Conservation (phyloP, 139 green algal species). For the Spirogloea muscicola region DNA sequence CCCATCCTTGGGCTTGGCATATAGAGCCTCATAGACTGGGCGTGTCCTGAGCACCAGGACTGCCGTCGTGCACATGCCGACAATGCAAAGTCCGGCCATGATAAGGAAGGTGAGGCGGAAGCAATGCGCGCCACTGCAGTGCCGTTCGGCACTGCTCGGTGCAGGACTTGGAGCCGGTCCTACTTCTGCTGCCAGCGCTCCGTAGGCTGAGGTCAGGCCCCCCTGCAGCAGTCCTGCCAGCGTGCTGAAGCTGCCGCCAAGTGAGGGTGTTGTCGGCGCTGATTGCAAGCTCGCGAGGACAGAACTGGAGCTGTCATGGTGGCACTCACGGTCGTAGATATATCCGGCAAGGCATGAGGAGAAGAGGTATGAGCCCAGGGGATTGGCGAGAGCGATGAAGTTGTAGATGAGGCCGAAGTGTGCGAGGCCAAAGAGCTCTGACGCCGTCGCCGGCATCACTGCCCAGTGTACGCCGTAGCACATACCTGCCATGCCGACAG, state of each 20-base stretch:
- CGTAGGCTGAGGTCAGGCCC: no score
- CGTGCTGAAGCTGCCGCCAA: no score
- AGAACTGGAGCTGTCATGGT: no score
- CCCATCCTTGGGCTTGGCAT: no score
- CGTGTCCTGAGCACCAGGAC: conserved; percentile 6
- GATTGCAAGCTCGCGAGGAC: no score
- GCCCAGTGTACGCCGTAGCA: conserved; percentile 74
- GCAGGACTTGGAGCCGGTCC: no score
- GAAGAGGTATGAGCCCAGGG: conserved; percentile 38
- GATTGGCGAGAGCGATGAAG: conserved; percentile 18
- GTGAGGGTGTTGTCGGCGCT: no score
- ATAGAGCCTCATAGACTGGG: conserved; percentile 15
- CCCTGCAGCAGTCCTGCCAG: no score
- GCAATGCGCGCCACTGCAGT: conserved; percentile 35
- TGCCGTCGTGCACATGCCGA: neutral
- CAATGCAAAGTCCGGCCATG: conserved; percentile 13
- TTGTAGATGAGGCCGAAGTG: conserved; percentile 56
- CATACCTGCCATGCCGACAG: no score
- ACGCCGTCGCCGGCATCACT: conserved; percentile 65
- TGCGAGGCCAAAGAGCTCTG: conserved; percentile 64
- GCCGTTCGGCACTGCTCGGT: no score
- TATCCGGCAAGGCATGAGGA: conserved; percentile 28
- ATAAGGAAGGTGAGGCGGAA: conserved; percentile 38
- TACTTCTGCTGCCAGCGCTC: no score
- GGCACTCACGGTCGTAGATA: conserved; percentile 32